phyloP scores from a whole-genome alignment of 371 early-diverging fungal species.

The Mucor piriformis region DNA sequence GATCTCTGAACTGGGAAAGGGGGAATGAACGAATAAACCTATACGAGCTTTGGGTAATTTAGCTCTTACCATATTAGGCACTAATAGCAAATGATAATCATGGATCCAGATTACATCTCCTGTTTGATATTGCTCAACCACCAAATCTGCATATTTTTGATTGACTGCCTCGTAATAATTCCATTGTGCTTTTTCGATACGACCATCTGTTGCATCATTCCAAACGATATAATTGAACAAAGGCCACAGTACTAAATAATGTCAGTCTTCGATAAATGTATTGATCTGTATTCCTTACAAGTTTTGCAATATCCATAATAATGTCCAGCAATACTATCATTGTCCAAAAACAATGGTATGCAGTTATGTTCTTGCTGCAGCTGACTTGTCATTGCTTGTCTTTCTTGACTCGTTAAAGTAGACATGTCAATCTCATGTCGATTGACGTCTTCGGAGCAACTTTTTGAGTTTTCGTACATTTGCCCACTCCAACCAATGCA shows the following conservation, averaged over 20 bases:
- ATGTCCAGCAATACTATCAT: conserved; percentile 70
- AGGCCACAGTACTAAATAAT: conserved; percentile 89
- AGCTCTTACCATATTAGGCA: conserved; percentile 85
- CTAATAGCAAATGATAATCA: conserved; percentile 96
- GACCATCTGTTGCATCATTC: conserved; percentile 73
- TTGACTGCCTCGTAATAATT: conserved; percentile 86
- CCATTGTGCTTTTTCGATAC: conserved; percentile 76
- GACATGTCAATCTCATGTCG: conserved; percentile 34
- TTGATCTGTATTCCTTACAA: conserved; percentile 49
- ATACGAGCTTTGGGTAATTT: conserved; percentile 81
- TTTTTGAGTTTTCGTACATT: conserved; percentile 28
- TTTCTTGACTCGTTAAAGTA: conserved; percentile 38
- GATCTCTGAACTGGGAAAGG: conserved; percentile 94
- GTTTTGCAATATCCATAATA: conserved; percentile 93
- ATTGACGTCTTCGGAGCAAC: conserved; percentile 18
- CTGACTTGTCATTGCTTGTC: conserved; percentile 34
- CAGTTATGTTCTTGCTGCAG: conserved; percentile 57
- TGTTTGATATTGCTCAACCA: conserved; percentile 69
- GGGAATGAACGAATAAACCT: conserved; percentile 97
- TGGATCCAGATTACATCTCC: conserved; percentile 98
- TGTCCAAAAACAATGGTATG: conserved; percentile 80
- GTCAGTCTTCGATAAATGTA: not conserved
- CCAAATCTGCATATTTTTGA: conserved; percentile 76
- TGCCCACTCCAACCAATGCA: conserved; percentile 75
- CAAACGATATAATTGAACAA: conserved; percentile 94